These are phyloP conservation scores for Calamus simplicifolius DNA, from an alignment of 176 grass and related monocot species.

Conservation along the genomic window DNA sequence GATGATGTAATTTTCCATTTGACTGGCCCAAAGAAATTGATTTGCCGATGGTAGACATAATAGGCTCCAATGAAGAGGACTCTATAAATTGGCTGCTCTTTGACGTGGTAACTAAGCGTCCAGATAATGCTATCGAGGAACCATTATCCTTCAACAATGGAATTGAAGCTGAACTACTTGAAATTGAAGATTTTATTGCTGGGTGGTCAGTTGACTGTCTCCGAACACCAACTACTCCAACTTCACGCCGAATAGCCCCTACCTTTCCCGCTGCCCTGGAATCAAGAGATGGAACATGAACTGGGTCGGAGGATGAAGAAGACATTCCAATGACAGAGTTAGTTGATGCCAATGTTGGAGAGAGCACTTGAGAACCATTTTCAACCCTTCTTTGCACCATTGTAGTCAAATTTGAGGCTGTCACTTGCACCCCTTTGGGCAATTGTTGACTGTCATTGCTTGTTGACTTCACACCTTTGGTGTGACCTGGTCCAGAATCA, in stretches of 20 bases:
- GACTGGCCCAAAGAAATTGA: conserved; percentile 13
- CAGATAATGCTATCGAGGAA: conserved; percentile 18
- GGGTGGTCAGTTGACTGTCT: conserved; percentile 23
- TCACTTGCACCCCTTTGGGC: conserved; percentile 3
- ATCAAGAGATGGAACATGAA: conserved; percentile 54
- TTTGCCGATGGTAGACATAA: conserved; percentile 4
- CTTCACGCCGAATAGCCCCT: conserved; percentile 67
- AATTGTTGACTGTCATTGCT: conserved; percentile 17
- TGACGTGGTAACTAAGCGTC: conserved; percentile 5
- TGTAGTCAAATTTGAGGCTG: conserved; percentile 21
- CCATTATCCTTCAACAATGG: conserved; percentile 20
- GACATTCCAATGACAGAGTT: conserved; percentile 37
- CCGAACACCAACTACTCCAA: conserved; percentile 54
- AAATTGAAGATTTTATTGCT: conserved; percentile 28
- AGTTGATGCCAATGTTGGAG: conserved; percentile 21
- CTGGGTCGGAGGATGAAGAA: conserved; percentile 66
- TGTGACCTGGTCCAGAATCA: conserved; percentile 12
- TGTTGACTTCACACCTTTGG: conserved; percentile 27
- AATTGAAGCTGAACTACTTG: conserved; percentile 22
- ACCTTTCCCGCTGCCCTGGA: conserved; percentile 40
- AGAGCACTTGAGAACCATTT: conserved; percentile 1
- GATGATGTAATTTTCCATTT: conserved; percentile 26
- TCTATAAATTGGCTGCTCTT: conserved; percentile 5
- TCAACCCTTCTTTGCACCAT: conserved; percentile 17
- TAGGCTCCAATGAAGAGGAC: conserved; percentile 1